phyloP scores from a whole-genome alignment of 257 asterid species.

The Salvia miltiorrhiza region DNA sequence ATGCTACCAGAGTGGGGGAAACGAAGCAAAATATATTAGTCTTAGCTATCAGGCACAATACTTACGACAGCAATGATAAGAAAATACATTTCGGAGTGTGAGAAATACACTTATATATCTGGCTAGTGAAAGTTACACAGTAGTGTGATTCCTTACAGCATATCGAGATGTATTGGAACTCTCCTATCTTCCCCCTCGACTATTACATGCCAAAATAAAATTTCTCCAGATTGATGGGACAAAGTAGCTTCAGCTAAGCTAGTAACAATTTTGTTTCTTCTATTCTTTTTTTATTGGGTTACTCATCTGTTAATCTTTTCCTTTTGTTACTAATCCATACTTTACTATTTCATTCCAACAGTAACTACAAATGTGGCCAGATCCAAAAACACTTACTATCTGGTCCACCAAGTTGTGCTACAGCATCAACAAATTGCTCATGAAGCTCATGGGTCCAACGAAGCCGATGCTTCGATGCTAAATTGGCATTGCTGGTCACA shows the following conservation, averaged over 20 bases:
- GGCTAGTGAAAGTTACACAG: not conserved
- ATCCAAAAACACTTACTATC: constrained; percentile 55
- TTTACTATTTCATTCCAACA: not conserved
- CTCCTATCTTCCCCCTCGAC: not conserved
- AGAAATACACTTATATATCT: not conserved
- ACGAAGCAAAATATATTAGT: not conserved
- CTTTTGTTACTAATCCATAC: not conserved
- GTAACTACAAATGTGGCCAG: not conserved
- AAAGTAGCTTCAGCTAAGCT: not conserved
- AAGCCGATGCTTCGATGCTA: constrained; percentile 81
- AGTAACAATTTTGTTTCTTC: not conserved
- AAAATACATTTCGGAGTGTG: not conserved
- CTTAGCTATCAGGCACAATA: not conserved
- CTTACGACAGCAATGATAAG: not conserved
- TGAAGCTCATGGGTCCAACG: constrained; percentile 97
- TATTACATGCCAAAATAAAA: not conserved
- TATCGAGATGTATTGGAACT: not conserved
- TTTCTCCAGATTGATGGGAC: not conserved
- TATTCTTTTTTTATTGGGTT: not conserved
- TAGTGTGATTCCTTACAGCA: not conserved
- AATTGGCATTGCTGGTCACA: constrained; percentile 48
- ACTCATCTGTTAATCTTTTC: not conserved
- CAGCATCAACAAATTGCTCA: constrained; percentile 87
- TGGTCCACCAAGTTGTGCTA: constrained; percentile 96
- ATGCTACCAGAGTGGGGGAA: not conserved